Conservation (phyloP, 352 stramenopile species). For the Globisporangium solare region DNA sequence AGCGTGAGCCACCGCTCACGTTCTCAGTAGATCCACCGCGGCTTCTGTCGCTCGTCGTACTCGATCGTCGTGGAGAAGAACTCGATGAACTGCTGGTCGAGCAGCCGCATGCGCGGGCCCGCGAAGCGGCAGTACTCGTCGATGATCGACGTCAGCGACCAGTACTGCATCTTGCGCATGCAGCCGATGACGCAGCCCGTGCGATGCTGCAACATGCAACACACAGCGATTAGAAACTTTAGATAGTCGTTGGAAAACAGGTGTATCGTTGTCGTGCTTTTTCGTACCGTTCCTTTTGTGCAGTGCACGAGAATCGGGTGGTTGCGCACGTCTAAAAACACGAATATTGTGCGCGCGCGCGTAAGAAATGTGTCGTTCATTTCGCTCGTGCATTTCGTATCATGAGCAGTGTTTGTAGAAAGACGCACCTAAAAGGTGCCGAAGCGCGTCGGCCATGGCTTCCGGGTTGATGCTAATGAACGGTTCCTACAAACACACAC, state of each 20-base stretch:
- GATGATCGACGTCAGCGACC: constrained; percentile 84
- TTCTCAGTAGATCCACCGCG: constrained; percentile 57
- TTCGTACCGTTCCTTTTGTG: constrained; percentile 79
- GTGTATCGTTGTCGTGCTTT: too few relatives aligned
- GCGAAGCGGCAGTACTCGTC: constrained; percentile 87
- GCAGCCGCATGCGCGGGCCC: constrained; percentile 73
- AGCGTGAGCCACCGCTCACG: neutral
- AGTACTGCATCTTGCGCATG: constrained; percentile 86
- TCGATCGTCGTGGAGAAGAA: constrained; percentile 75
- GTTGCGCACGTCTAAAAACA: constrained; percentile 66
- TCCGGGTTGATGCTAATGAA: constrained; percentile 88
- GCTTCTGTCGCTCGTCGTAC: constrained; percentile 78
- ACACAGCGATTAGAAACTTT: neutral
- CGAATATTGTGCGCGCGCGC: neutral
- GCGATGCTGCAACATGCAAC: constrained; percentile 41
- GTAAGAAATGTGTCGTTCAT: neutral
- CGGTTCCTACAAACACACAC: constrained; percentile 77
- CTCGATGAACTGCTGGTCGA: constrained; percentile 90
- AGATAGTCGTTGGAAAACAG: too few relatives aligned
- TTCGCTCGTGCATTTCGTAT: neutral
- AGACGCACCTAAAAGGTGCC: constrained; percentile 62
- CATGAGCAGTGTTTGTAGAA: too few relatives aligned
- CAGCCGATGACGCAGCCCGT: constrained; percentile 84
- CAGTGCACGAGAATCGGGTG: constrained; percentile 86
- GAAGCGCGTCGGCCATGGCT: constrained; percentile 70